Conservation (phyloP, 1,284 basidiomycete genomes). For the Irpex sp. region DNA sequence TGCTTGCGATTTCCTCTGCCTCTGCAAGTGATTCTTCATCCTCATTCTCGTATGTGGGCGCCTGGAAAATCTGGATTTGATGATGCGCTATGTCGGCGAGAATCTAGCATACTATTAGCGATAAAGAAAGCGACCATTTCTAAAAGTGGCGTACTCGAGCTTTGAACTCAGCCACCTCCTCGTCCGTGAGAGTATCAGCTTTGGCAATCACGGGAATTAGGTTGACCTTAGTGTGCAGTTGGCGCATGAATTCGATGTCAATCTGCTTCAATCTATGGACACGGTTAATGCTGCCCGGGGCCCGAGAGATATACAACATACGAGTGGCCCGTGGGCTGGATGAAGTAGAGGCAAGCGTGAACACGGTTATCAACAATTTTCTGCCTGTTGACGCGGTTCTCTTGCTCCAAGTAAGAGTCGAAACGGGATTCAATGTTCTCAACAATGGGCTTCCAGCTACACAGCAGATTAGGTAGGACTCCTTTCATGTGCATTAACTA, state of each 20-base stretch:
- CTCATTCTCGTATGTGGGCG: conserved; percentile 93
- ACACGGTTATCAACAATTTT: conserved; percentile 89
- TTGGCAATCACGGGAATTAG: conserved; percentile 97
- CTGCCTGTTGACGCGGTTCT: conserved; percentile 92
- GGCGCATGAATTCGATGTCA: conserved; percentile 96
- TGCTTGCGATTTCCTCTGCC: conserved; percentile 93
- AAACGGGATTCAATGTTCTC: conserved; percentile 97
- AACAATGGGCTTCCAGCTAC: conserved; percentile 94
- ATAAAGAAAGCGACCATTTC: neutral
- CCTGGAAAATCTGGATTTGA: conserved; percentile 94
- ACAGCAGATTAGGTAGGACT: neutral
- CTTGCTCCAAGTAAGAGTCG: conserved; percentile 95
- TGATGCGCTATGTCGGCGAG: conserved; percentile 89
- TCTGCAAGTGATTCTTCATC: conserved; percentile 96
- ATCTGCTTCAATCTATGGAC: conserved; percentile 82
- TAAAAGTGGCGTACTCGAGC: conserved; percentile 56
- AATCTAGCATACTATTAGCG: conserved; percentile 48
- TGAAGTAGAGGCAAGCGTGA: conserved; percentile 95
- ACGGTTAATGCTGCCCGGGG: conserved; percentile 7
- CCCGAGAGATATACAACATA: conserved; percentile 30
- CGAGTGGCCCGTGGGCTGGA: conserved; percentile 97
- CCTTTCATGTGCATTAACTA: conserved; percentile 7
- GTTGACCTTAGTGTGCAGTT: conserved; percentile 95
- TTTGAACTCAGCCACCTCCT: conserved; percentile 91
- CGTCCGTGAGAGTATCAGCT: conserved; percentile 94